phyloP scores from a whole-genome alignment of 2,329 filamentous ascomycete species.

The Claviceps humidiphila region DNA sequence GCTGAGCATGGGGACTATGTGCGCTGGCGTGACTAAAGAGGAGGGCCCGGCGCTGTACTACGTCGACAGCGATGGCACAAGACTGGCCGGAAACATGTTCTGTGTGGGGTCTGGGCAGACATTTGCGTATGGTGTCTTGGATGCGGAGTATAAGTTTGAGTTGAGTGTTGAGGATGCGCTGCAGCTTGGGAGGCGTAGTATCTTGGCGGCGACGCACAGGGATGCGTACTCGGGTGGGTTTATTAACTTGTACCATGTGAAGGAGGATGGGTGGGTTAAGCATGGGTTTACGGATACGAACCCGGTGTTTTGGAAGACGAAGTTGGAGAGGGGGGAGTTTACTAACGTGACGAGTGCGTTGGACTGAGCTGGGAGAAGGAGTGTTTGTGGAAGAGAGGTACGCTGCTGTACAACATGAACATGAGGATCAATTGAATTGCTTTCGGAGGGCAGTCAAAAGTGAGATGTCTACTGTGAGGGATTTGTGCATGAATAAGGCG shows the following conservation, averaged over 20 bases:
- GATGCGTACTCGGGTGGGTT: conserved; percentile 98
- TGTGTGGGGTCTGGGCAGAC: conserved; percentile 97
- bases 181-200: conserved; percentile 81
- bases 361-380: conserved; percentile 19
- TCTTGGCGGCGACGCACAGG: conserved; percentile 88
- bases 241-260: conserved; percentile 98
- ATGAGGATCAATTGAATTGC: too few relatives aligned
- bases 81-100: conserved; percentile 87
- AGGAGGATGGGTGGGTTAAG: conserved; percentile 98
- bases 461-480: neutral
- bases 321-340: conserved; percentile 97
- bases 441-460: neutral
- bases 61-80: conserved; percentile 86
- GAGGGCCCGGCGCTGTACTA: conserved; percentile 98
- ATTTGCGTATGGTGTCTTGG: conserved; percentile 94
- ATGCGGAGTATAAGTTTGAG: conserved; percentile 89
- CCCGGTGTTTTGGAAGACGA: conserved; percentile 99
- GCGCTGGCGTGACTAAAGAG: conserved; percentile 86
- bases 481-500: neutral
- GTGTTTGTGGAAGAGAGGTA: neutral
- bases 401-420: neutral
- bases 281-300: conserved; percentile 97
- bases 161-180: conserved; percentile 77
- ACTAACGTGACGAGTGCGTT: conserved; percentile 79
- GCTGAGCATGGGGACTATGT: conserved; percentile 98